phyloP scores from a whole-genome alignment of 1,139 yeast species.

The Scheffersomyces titani region DNA sequence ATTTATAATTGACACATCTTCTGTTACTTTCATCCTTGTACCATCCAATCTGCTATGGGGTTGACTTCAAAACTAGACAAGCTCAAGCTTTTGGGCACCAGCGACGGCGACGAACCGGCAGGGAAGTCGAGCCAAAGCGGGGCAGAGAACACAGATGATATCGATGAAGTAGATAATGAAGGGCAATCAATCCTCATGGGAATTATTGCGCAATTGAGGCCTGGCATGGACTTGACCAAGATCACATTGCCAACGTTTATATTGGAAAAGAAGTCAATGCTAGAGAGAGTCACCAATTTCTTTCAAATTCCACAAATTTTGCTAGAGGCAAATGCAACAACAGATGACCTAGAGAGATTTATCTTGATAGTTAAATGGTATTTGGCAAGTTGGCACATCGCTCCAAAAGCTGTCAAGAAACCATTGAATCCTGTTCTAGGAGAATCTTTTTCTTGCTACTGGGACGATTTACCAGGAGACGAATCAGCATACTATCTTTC shows the following conservation, averaged over 20 bases:
- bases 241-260: conserved; percentile 95
- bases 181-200: conserved; percentile 85
- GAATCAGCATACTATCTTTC: conserved; percentile 78
- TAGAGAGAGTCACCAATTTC: conserved; percentile 90
- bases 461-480: conserved; percentile 77
- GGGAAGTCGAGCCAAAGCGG: not conserved
- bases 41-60: conserved; percentile 25
- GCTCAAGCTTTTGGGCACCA: conserved; percentile 22
- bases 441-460: conserved; percentile 84
- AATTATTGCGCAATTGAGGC: conserved; percentile 86
- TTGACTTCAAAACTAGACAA: conserved; percentile 38
- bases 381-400: conserved; percentile 94
- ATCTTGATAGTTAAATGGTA: conserved; percentile 81
- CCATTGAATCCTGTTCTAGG: conserved; percentile 95
- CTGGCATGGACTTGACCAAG: conserved; percentile 86
- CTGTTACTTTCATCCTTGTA: not conserved
- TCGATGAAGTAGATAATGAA: conserved; percentile 89
- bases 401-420: conserved; percentile 97
- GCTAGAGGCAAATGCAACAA: conserved; percentile 62
- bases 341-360: conserved; percentile 68
- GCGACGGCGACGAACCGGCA: conserved; percentile 6
- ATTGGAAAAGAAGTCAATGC: conserved; percentile 91
- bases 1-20: not conserved
- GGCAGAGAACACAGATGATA: conserved; percentile 52
- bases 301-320: conserved; percentile 80